Conservation (phyloP, 2,329 filamentous ascomycete genomes). For the Pseudocercospora cruenta region DNA sequence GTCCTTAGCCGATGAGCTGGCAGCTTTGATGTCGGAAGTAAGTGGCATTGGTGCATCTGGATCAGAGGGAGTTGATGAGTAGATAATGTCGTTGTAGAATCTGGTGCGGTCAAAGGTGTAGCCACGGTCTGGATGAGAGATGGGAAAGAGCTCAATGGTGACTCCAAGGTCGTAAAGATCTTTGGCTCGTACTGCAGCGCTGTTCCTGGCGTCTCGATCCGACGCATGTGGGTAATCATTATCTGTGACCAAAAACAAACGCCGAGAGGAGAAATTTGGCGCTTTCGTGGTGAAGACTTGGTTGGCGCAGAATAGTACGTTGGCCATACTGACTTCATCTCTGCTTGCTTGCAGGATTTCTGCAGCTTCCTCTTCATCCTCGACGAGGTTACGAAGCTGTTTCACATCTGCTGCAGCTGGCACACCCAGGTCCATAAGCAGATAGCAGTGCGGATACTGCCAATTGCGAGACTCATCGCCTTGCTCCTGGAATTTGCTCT, state of each 20-base stretch:
- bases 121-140: conserved; percentile 64
- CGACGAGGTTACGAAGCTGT: conserved; percentile 71
- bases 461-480: conserved; percentile 60
- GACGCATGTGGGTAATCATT: conserved; percentile 81
- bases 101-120: conserved; percentile 77
- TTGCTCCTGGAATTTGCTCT: conserved; percentile 76
- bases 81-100: conserved; percentile 96
- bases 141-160: conserved; percentile 89
- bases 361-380: conserved; percentile 74
- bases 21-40: conserved; percentile 55
- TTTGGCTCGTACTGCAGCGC: conserved; percentile 84
- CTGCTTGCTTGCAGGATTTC: conserved; percentile 70
- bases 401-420: conserved; percentile 88
- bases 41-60: conserved; percentile 67
- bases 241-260: conserved; percentile 95
- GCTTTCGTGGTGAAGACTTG: conserved; percentile 95
- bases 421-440: conserved; percentile 84
- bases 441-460: conserved; percentile 87
- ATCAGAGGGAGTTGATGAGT: conserved; percentile 70
- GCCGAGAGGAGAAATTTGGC: conserved; percentile 87
- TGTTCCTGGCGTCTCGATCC: conserved; percentile 72
- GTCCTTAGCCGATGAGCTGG: conserved; percentile 67
- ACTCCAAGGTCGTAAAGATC: conserved; percentile 94
- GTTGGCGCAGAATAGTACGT: conserved; percentile 91
- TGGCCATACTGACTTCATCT: conserved; percentile 77